Base-by-base conservation (phyloP, 2,329 filamentous ascomycete genomes). In the Phyllosticta citrichinensis region DNA sequence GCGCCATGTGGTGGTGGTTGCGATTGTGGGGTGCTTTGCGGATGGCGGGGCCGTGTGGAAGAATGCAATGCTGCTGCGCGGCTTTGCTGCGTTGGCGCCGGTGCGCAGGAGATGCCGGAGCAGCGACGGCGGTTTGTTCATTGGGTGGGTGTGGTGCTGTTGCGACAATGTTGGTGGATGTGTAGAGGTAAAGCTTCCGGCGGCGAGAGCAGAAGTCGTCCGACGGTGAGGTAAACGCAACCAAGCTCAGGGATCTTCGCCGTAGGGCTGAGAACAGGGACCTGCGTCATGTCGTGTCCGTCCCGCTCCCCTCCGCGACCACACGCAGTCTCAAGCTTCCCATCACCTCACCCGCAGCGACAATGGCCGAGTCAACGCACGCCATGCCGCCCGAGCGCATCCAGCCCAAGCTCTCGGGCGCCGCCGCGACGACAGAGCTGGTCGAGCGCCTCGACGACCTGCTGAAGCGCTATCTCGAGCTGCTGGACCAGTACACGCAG, bases 401-500 rank as follows among this genome's bases (percentile, higher is more conserved):
- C 5, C 30, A 56, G 12, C 52, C 51, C 14, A 56, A 56, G 24
- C n/a, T 20, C 10, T 5, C 24, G 5, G 25, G 6, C 19, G 50
- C 20, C 25, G 30, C 8, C 14, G 27, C 59, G 4, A 30, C 47
- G 19, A 66, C 70, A 14, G 65, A 62, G 9, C 66, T 77, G 27
- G 62, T 78, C 68, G 68, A 69, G 66, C 65, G 67, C 33, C 83
- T 91, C 60, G 88, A 91, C 70, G 64, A 68, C 56, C 79, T 90
- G 27, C 77, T 91, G 24, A 81, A 82, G 71, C 80, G 77, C 35
- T 90, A 91, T 69, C 82, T 93, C 10, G 63, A 70, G 59, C 79
- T 88, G 1, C 75, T 92, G 1, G 80, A 91, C 70, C 76, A 84
- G 67, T 91, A 92, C 75, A 82, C 83, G 12, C 71, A 73, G 20